Percentiles rank a stretch among this genome's conserved stretches.
These are phyloP conservation scores for Arachis monticola DNA, from an alignment of 331 rosid species.

Conservation along the genomic window DNA sequence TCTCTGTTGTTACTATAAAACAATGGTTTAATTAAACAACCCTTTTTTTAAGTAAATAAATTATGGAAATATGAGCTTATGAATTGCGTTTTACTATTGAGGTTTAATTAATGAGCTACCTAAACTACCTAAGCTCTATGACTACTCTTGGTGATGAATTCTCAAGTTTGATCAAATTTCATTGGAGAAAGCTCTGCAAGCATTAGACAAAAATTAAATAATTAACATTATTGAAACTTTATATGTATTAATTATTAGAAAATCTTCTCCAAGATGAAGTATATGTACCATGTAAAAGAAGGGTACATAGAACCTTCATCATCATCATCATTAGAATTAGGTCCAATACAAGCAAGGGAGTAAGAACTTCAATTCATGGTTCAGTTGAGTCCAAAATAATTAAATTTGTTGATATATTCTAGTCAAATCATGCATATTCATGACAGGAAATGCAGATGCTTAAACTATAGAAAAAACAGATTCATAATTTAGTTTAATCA, in stretches of 20 bases:
- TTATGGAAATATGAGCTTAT: not conserved
- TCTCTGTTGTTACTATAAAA: not conserved
- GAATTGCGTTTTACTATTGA: no score
- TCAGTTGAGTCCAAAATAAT: not conserved
- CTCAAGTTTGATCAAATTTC: not conserved
- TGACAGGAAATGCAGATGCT: not conserved
- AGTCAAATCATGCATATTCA: not conserved
- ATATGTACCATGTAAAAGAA: constrained; percentile 46
- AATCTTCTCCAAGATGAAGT: constrained; percentile 43
- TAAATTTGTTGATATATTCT: not conserved
- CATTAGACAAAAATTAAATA: not conserved
- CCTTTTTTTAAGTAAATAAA: not conserved
- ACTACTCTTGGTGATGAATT: no score
- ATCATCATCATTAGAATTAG: constrained; percentile 36
- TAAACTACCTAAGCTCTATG: no score
- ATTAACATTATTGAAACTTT: not conserved
- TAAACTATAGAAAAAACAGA: not conserved
- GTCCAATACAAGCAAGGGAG: constrained; percentile 67
- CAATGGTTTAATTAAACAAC: not conserved
- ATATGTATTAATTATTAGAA: not conserved
- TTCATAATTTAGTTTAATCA: not conserved
- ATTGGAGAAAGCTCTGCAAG: not conserved
- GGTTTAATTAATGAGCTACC: no score
- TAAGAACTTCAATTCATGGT: not conserved
- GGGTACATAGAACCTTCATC: constrained; percentile 43